phyloP scores from a whole-genome alignment of 768 basidiomycete species.

The Boletus bicolor region DNA sequence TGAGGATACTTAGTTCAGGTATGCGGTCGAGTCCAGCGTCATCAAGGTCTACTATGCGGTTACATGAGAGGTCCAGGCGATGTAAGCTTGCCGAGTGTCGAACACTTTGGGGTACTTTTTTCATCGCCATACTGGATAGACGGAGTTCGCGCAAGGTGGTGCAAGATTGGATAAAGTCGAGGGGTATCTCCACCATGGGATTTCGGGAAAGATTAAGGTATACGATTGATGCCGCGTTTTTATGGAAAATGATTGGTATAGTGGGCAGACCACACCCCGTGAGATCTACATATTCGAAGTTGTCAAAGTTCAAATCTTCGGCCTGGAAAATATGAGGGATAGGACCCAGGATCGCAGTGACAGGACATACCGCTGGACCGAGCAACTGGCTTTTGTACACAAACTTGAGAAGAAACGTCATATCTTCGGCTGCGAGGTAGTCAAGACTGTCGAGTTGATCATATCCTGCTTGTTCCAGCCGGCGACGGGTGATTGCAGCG shows the following conservation, averaged over 20 bases:
- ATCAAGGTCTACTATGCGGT: conserved; percentile 85
- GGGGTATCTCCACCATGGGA: conserved; percentile 92
- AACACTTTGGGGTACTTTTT: conserved; percentile 84
- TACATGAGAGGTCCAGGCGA: conserved; percentile 85
- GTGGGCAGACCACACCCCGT: conserved; percentile 77
- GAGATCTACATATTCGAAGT: conserved; percentile 79
- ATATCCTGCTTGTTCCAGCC: conserved; percentile 89
- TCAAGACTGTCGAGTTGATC: conserved; percentile 76
- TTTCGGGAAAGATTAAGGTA: conserved; percentile 89
- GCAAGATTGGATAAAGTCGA: conserved; percentile 93
- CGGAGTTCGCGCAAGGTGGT: conserved; percentile 79
- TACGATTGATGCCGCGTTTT: conserved; percentile 78
- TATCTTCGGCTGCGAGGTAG: conserved; percentile 69
- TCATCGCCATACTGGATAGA: conserved; percentile 90
- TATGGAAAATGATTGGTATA: conserved; percentile 84
- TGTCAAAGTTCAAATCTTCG: conserved; percentile 67
- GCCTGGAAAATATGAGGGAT: conserved; percentile 43
- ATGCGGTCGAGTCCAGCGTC: conserved; percentile 82
- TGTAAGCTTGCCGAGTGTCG: conserved; percentile 70
- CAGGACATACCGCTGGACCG: conserved; percentile 52
- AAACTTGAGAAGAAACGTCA: conserved; percentile 85
- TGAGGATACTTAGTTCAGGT: conserved; percentile 61
- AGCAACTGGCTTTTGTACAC: conserved; percentile 80
- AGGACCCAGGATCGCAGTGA: not conserved
- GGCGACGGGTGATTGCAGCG: conserved; percentile 75